Percentiles rank a stretch among this genome's conserved stretches.
Evolutionary conservation across 352 stramenopile species (phyloP).

Genomic region (Phytophthora melonis): DNA sequence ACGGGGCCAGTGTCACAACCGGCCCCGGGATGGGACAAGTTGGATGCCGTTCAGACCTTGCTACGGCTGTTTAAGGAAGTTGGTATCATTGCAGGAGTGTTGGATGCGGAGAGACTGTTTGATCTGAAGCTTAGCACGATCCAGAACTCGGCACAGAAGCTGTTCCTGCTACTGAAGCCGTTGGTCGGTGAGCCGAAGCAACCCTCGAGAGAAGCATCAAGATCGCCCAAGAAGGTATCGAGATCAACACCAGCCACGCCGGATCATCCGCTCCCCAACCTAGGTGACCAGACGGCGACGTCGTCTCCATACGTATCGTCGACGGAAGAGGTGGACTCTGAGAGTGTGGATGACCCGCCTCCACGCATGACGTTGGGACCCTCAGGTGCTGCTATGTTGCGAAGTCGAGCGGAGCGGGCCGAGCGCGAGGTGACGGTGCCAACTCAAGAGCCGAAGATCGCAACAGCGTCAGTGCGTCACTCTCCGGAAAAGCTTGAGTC

Average conservation of each 20-base stretch:
- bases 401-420: too few relatives aligned
- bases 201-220: background rate
- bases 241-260: background rate
- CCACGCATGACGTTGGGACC: background rate
- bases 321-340: background rate
- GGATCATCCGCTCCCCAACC: too few relatives aligned
- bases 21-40: background rate
- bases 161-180: background rate
- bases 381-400: too few relatives aligned
- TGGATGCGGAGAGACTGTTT: background rate
- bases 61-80: background rate
- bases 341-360: background rate
- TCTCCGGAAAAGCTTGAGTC: background rate
- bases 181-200: background rate
- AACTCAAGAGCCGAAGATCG: background rate
- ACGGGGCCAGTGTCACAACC: too few relatives aligned
- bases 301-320: background rate
- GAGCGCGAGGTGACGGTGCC: background rate
- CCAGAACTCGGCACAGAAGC: background rate
- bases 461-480: background rate
- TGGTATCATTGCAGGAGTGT: background rate
- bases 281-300: background rate
- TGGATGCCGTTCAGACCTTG: background rate
- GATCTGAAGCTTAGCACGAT: background rate
- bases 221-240: background rate